phyloP scores from a whole-genome alignment of 805 yeast genomes.

The Cyberlindnera mrakii region DNA sequence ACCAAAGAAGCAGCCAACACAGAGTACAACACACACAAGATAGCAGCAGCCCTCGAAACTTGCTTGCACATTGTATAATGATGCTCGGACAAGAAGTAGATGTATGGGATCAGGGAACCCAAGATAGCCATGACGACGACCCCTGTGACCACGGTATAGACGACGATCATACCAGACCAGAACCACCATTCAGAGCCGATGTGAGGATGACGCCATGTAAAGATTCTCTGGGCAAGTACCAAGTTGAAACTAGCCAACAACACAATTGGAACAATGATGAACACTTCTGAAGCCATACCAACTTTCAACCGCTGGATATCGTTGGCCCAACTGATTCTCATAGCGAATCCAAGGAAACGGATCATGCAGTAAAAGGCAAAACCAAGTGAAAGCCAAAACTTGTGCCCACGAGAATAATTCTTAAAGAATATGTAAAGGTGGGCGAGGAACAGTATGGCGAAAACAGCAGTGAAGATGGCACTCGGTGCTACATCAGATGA shows the following conservation, averaged over 20 bases:
- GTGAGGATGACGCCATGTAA: conserved; percentile 74
- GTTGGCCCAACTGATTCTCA: conserved; percentile 56
- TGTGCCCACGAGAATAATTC: conserved; percentile 51
- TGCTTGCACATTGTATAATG: conserved; percentile 46
- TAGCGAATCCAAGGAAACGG: conserved; percentile 52
- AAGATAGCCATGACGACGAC: conserved; percentile 64
- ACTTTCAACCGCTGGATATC: conserved; percentile 37
- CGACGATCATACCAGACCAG: conserved; percentile 41
- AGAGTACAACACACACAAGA: conserved; percentile 45
- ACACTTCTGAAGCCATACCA: conserved; percentile 54
- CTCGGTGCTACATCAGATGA: conserved; percentile 52
- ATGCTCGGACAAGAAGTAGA: conserved; percentile 42
- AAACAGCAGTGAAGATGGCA: conserved; percentile 50
- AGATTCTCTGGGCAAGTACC: conserved; percentile 64
- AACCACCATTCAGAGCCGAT: conserved; percentile 50
- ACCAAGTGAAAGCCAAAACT: conserved; percentile 49
- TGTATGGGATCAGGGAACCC: conserved; percentile 55
- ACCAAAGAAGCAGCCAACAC: conserved; percentile 45
- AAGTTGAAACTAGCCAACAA: conserved; percentile 53
- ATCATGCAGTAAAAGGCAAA: conserved; percentile 47
- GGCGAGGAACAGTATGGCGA: conserved; percentile 39
- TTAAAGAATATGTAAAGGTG: conserved; percentile 41
- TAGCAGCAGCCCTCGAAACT: conserved; percentile 46
- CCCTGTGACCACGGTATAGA: conserved; percentile 50
- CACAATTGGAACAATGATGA: conserved; percentile 53